phyloP scores from a whole-genome alignment of 495 filamentous ascomycete genomes.

The Xylaria telfairii region DNA sequence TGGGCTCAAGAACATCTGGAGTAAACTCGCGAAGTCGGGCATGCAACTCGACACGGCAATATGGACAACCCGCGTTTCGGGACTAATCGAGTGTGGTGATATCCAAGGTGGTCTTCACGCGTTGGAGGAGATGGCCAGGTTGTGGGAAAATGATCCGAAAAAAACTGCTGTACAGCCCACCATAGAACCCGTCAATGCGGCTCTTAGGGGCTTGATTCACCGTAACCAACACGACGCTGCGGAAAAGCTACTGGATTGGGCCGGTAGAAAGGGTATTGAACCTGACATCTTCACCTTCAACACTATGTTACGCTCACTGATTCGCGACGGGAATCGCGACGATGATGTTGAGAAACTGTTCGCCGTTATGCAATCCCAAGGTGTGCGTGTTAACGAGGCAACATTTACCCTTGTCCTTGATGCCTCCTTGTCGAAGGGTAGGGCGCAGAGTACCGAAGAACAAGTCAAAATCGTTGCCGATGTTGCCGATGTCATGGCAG shows the following conservation, averaged over 20 bases:
- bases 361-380: conserved; percentile 41
- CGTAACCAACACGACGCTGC: conserved; percentile 42
- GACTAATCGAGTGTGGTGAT: conserved; percentile 58
- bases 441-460: conserved; percentile 31
- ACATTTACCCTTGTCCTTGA: conserved; percentile 55
- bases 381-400: conserved; percentile 44
- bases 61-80: conserved; percentile 70
- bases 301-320: conserved; percentile 62
- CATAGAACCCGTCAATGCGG: conserved; percentile 69
- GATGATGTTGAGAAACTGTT: conserved; percentile 52
- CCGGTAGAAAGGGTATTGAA: conserved; percentile 58
- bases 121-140: conserved; percentile 63
- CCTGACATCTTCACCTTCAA: conserved; percentile 74
- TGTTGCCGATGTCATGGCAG: conserved; percentile 61
- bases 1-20: conserved; percentile 65
- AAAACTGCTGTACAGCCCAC: conserved; percentile 58
- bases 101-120: conserved; percentile 57
- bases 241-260: conserved; percentile 63
- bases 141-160: conserved; percentile 50
- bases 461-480: conserved; percentile 41
- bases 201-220: conserved; percentile 51
- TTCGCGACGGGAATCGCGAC: conserved; percentile 50
- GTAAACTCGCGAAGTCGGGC: conserved; percentile 55
- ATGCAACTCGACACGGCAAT: conserved; percentile 59
- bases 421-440: conserved; percentile 37